Conservation (phyloP, 1,284 basidiomycete genomes). For the Pisolithus thermaeus region DNA sequence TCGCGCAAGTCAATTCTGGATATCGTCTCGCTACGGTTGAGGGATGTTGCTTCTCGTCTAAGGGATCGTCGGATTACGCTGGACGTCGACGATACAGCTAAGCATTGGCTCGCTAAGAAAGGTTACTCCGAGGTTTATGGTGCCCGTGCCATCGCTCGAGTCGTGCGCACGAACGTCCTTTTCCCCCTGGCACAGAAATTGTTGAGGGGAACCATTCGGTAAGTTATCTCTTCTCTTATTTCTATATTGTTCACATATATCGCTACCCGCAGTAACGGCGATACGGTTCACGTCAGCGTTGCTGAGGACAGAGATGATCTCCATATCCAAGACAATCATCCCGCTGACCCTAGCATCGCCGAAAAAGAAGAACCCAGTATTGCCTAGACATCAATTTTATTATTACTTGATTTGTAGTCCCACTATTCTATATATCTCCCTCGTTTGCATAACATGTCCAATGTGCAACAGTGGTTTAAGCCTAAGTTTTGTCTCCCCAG, state of each 20-base stretch:
- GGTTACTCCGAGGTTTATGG: constrained; percentile 88
- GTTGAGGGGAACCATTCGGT: constrained; percentile 72
- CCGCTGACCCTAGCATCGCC: constrained; percentile 14
- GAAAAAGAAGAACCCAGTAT: background rate
- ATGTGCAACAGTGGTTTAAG: too few relatives aligned
- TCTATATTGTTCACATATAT: background rate
- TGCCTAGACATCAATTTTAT: background rate
- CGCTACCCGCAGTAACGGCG: constrained; percentile 27
- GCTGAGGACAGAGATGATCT: constrained; percentile 13
- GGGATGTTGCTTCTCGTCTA: constrained; percentile 69
- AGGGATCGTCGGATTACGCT: constrained; percentile 64
- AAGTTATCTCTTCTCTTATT: constrained; percentile 14
- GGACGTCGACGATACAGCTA: constrained; percentile 61
- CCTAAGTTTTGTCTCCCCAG: too few relatives aligned
- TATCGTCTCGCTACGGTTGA: constrained; percentile 73
- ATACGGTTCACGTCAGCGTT: constrained; percentile 23
- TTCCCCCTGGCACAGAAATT: constrained; percentile 76
- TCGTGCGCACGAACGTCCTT: constrained; percentile 73
- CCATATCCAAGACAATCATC: constrained; percentile 31
- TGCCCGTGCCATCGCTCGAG: constrained; percentile 76
- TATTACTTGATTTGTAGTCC: background rate
- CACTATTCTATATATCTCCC: background rate
- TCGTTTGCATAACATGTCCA: too few relatives aligned
- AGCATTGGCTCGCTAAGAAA: constrained; percentile 68
- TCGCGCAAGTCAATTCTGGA: constrained; percentile 66